Conservation (phyloP, 768 basidiomycete species). For the Tylopilus subfusipes region DNA sequence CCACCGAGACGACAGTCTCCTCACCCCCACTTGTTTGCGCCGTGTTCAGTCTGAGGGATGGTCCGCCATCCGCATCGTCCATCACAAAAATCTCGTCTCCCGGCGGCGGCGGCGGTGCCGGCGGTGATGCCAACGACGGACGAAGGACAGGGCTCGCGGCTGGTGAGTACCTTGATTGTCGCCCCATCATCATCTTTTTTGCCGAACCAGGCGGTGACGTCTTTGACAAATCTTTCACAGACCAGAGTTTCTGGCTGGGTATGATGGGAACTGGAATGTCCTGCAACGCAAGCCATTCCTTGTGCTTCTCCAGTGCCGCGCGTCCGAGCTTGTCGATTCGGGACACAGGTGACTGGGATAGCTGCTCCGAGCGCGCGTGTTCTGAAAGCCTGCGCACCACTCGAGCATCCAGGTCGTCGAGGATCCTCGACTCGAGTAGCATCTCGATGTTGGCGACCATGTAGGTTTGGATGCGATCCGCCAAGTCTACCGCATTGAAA, state of each 20-base stretch:
- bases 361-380: slow-evolving; percentile 58
- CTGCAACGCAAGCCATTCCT: slow-evolving; percentile 66
- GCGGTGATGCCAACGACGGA: slow-evolving; percentile 8
- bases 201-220: slow-evolving; percentile 29
- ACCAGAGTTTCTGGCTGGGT: slow-evolving; percentile 24
- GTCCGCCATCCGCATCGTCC: slow-evolving; percentile 63
- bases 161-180: slow-evolving; percentile 6
- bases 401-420: slow-evolving; percentile 68
- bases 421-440: slow-evolving; percentile 73
- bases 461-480: slow-evolving; percentile 71
- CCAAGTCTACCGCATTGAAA: slow-evolving; percentile 67
- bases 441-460: slow-evolving; percentile 83
- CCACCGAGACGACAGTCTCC: neutral
- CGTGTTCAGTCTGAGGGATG: slow-evolving; percentile 22
- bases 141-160: slow-evolving; percentile 23
- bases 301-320: slow-evolving; percentile 55
- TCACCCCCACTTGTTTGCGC: slow-evolving; percentile 8
- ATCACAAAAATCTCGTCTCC: slow-evolving; percentile 78
- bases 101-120: neutral
- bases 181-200: slow-evolving; percentile 7
- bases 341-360: slow-evolving; percentile 60
- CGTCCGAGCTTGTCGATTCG: slow-evolving; percentile 53
- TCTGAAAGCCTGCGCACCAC: slow-evolving; percentile 65
- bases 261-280: slow-evolving; percentile 63
- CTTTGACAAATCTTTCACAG: slow-evolving; percentile 27